Base-by-base conservation (phyloP, 1,284 basidiomycete species). In the Malassezia psittaci region DNA sequence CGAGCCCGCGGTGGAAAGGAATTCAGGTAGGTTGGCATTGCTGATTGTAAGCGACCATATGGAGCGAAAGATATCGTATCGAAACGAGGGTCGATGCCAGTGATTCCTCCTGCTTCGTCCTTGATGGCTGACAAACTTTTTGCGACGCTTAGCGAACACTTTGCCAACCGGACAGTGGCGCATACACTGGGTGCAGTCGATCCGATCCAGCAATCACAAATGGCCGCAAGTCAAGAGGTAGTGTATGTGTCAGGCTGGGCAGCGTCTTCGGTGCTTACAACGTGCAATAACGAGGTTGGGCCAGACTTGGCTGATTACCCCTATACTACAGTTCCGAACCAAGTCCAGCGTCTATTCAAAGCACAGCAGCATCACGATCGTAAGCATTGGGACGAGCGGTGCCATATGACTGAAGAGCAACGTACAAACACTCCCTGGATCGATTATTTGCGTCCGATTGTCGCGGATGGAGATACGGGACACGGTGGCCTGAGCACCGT, bases 201-300 rank as follows among this genome's bases (percentile, higher is more conserved):
- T 72, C 90, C 89, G 0, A 82, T 90, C 3, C 89, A 93, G 77
- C 88, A 90, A 84, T 89, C 90, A 0, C 93, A 99, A 77, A 96
- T 96, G 90, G 94, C 90, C 8, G 82, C 82, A 68, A 83, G 90
- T 76, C 88, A 94, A 70, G 89, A 96, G 73, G 86, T 89, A 19
- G 86, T 96, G 46, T 98, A 98, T 75, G 81, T 99, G 24, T 94
- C 89, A 38, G 93, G 93, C 24, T 99, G 93, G 91, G 96, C 90
- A 57, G 82, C 90, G 54, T 80, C 89, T 49, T 89, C 88, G 21
- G 71, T 74, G 13, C 61, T 75, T 24, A 74, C 71, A 36, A 94
- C 90, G 1, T 86, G 84, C 32, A 87, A 83, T 69, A 91, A 96
- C 71, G 94, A 98, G 78, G 91, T 96, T 51, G 93, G 93, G 42